Base-by-base conservation (phyloP, 352 stramenopile species). In the Plasmopara halstedii region DNA sequence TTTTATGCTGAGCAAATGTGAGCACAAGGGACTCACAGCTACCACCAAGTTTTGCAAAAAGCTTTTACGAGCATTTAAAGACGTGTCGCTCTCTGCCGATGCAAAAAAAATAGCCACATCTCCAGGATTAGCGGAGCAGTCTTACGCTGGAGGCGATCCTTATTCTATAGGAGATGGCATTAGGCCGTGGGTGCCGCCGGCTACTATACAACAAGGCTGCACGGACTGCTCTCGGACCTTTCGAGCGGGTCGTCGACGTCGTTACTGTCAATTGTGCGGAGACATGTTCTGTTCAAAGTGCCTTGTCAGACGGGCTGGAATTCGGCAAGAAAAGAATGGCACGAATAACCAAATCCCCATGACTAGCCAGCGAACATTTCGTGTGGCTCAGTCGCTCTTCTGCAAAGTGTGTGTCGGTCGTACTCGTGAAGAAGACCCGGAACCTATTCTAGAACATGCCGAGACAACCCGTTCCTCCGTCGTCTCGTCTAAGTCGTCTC, bases 231-330 rank as follows among this genome's bases (percentile, higher is more conserved):
- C 78, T 31, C 61, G 69, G 7, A 46, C 56, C 6, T 91, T 91
- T 44, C 60, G 65, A 22, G 49, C 64, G 35, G 73, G 64, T 17
- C 73, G 77, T 17, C 64, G 68, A 19, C 75, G 80, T 18, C 71
- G 78, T 35, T 73, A 88, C 46, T 91, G 80, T 41, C 75, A 76
- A 1, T 52, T 88, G 36, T 91, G 80, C 35, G 74, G 79, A 7
- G 76, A 87, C 25, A 67, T 86, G 7, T 78, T 86, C 34, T 91
- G 79, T 62, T 51, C 64, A 41, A 87, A 85, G 52, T 91, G 79
- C 36, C 53, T 78, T 33, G 52, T 88, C 38, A 67, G 64, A 44
- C 72, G 74, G 42, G 65, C 72, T 22, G 65, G 62, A 8, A 55
- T 62, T 42, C 50, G 55, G 31, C 59, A 62, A 18, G 53, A 69